Evolutionary conservation across 176 grass and related monocot genomes (phyloP), one percentile per base, ranked within the genome.

Genomic region (Cenchrus purpureus): DNA sequence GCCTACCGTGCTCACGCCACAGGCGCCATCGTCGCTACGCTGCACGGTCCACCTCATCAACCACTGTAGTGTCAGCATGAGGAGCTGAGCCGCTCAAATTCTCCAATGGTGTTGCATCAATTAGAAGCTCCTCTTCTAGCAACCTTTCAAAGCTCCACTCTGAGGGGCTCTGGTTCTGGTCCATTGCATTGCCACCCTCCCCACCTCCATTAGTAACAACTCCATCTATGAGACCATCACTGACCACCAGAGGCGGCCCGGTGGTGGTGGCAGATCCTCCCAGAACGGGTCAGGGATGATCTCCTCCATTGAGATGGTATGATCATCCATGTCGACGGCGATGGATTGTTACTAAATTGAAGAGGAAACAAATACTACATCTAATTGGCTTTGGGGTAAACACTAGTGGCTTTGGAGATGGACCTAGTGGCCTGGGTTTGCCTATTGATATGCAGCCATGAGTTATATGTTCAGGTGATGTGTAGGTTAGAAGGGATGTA

Each of bases 111-210:
- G 76, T 14, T 10, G 2, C 61, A 19, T 44, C 45, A 1, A 60
- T 44, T 50, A 84, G 49, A 15, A 62, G 17, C 1, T 74, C 73
- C 32, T 92, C 90, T 19, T 97, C 90, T 16, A 93, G 67, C 12
- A 90, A 88, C 79, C 78, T 87, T 67, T 91, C 81, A 77, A 93
- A 91, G 76, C 44, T 88, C 87, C 90, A 90, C 43, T 91, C 76
- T 0, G 89, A 68, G 13, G 78, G 5, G 56, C 56, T 66, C 58
- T 67, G 56, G 10, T 89, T 66, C 58, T 67, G 56, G 10, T 89
- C 75, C 67, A 87, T 75, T 20, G 74, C 29, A 6, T 6, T 12
- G 0, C 48, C 6, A 69, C 3, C 50, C 8, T 7, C 45, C 12
- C 42, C 52, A 2, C 32, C 19, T 32, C 61, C 68, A 7, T 20